Base-by-base conservation (phyloP, 768 basidiomycete species). In the Boletus huronensis region DNA sequence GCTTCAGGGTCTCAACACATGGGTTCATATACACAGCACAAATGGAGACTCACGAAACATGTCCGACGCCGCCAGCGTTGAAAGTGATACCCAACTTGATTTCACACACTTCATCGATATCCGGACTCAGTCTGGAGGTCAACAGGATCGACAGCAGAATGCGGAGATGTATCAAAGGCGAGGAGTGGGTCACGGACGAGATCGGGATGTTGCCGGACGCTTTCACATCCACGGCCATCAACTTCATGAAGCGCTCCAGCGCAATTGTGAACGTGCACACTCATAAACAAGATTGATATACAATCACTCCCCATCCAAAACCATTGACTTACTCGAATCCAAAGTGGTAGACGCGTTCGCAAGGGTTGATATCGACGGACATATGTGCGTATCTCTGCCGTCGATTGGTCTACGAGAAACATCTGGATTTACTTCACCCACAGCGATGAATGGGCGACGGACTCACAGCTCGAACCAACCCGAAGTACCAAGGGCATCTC, bases 401-500 rank as follows among this genome's bases (percentile, higher is more conserved):
- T 68, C 65, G 6, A 74, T 58, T 5, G 64, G 54, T 48, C 71
- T 70, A 17, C 43, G 25, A 46, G 8, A 29, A 35, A 43, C 2
- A 14, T 50, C 9, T 5, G 1, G n/a, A 19, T 44, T 46, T 13
- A 23, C 8, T 14, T 6, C 25, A 3, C 23, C 19, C 26, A 29
- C 8, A 7, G 11, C 11, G 25, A 52, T 25, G 41, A 11, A 41
- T 29, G 1, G 9, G 31, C 16, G 38, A 36, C 2, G 26, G 6
- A 58, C 75, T 44, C 62, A 95, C 96, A 88, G 64, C 49, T 84
- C 78, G 17, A 71, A 70, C 96, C 95, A 98, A 1, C 81, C 82
- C 0, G 87, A 85, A 64, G 88, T 80, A 2, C 65, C 68, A 5
- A 96, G 62, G 52, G 93, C 75, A 46, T 93, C 92, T 47, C 83